These are phyloP conservation scores for Pyricularia pennisetigena DNA, from an alignment of 2,329 filamentous ascomycete genomes.

Conservation along the genomic window DNA sequence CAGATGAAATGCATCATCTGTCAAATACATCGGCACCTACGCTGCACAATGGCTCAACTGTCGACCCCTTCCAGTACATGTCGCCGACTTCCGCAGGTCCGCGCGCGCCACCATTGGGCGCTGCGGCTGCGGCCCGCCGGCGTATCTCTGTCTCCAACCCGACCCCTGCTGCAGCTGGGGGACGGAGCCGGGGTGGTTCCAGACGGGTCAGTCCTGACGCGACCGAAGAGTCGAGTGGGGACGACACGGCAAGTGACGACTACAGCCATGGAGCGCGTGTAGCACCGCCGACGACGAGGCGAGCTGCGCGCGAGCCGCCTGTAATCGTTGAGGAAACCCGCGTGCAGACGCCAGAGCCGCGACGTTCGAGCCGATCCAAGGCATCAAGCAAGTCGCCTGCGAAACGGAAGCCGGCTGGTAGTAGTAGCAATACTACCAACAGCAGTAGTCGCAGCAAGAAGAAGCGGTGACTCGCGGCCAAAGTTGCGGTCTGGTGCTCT, in stretches of 20 bases:
- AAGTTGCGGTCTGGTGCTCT: not conserved
- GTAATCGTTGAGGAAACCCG: constrained; percentile 28
- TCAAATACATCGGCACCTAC: constrained; percentile 16
- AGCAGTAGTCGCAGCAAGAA: constrained; percentile 10
- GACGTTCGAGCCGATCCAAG: constrained; percentile 14
- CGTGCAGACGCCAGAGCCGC: not conserved
- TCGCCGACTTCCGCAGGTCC: constrained; percentile 24
- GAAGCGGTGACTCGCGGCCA: constrained; percentile 19
- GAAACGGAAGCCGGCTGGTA: constrained; percentile 25
- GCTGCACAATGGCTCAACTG: constrained; percentile 14
- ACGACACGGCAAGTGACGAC: constrained; percentile 25
- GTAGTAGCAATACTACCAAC: constrained; percentile 13
- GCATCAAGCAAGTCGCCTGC: constrained; percentile 14
- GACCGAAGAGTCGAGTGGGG: constrained; percentile 17
- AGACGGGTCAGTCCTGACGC: constrained; percentile 19
- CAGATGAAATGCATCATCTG: constrained; percentile 20
- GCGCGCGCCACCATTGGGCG: constrained; percentile 23
- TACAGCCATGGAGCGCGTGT: constrained; percentile 22
- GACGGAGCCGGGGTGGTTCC: constrained; percentile 18
- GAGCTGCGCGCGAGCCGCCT: constrained; percentile 17
- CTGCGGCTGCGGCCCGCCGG: constrained; percentile 24
- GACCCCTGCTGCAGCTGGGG: constrained; percentile 21
- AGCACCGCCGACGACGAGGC: constrained; percentile 12
- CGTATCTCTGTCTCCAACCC: not conserved
- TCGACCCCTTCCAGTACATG: constrained; percentile 45